A percentile compares a stretch with the other conserved stretches of the same genome.
Evolutionary conservation across 345 rosid species (phyloP).

Genomic region (Geranium rotundifolium): DNA sequence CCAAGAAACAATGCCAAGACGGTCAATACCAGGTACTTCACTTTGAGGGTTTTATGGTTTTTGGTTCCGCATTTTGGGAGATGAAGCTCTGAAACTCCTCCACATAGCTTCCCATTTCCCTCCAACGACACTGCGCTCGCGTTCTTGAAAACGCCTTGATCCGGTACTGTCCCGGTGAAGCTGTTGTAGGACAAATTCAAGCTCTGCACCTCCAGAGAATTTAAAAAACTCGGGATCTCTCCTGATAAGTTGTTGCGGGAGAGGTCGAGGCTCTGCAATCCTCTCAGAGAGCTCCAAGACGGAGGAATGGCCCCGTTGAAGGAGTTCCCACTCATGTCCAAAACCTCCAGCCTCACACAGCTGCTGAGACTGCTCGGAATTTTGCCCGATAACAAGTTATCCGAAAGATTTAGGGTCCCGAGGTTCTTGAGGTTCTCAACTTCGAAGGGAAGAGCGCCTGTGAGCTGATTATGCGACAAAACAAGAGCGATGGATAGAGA

Average conservation of each 20-base stretch:
- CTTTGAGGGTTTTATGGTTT: neutral
- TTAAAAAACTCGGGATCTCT: conserved; percentile 4
- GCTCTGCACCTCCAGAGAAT: neutral
- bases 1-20: neutral
- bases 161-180: conserved; percentile 8
- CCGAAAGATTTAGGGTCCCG: neutral
- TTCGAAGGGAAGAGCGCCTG: conserved; percentile 10
- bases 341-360: neutral
- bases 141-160: conserved; percentile 6
- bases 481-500: conserved; percentile 6
- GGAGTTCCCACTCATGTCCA: neutral
- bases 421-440: conserved; percentile 6
- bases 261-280: conserved; percentile 10
- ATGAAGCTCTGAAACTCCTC: conserved; percentile 3
- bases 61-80: conserved; percentile 1
- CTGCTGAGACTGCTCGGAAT: neutral
- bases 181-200: conserved; percentile 13
- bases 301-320: conserved; percentile 1
- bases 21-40: neutral
- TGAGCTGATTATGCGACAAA: conserved; percentile 13
- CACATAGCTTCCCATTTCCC: conserved; percentile 8
- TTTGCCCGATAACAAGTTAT: neutral
- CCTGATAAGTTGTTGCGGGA: conserved; percentile 12
- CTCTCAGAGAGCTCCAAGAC: neutral
- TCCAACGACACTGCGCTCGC: conserved; percentile 1